Evolutionary conservation across 2,329 filamentous ascomycete genomes (phyloP).

Genomic region (Fusarium newnesense): DNA sequence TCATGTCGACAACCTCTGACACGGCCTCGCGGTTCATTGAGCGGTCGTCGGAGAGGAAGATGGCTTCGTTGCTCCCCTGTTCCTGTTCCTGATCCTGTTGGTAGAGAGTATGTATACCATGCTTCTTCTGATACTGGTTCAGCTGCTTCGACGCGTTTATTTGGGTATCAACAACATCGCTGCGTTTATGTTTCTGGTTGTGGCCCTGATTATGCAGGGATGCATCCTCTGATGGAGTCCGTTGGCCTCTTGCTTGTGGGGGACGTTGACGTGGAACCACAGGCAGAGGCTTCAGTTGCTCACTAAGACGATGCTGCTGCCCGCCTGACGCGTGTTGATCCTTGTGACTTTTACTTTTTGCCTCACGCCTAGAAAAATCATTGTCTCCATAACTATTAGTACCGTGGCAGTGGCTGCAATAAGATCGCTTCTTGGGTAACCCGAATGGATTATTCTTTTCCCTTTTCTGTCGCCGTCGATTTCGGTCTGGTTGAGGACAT

Average conservation of each 20-base stretch:
- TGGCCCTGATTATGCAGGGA: conserved; percentile 19
- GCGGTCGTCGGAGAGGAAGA: conserved; percentile 17
- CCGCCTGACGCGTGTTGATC: conserved; percentile 18
- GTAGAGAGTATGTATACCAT: not conserved
- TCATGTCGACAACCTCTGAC: conserved; percentile 50
- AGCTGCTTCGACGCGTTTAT: not conserved
- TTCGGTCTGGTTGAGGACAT: not conserved
- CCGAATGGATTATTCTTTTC: not conserved
- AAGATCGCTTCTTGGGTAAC: not conserved
- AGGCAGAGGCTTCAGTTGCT: conserved; percentile 18
- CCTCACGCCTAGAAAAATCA: not conserved
- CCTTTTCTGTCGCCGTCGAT: not conserved
- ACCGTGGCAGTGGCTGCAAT: not conserved
- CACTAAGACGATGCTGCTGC: conserved; percentile 1
- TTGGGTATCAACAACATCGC: conserved; percentile 3
- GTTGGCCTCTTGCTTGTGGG: conserved; percentile 15
- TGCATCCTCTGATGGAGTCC: conserved; percentile 4
- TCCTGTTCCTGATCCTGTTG: conserved; percentile 5
- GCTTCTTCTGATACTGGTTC: not conserved
- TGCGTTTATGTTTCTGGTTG: not conserved
- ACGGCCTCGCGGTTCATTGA: conserved; percentile 48
- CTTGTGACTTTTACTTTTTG: conserved; percentile 14
- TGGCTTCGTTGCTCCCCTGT: conserved; percentile 20
- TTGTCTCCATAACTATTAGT: not conserved
- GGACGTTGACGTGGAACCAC: conserved; percentile 29